These are phyloP conservation scores for Oleoguttula mirabilis DNA, from an alignment of 495 filamentous ascomycete species.

Conservation along the genomic window DNA sequence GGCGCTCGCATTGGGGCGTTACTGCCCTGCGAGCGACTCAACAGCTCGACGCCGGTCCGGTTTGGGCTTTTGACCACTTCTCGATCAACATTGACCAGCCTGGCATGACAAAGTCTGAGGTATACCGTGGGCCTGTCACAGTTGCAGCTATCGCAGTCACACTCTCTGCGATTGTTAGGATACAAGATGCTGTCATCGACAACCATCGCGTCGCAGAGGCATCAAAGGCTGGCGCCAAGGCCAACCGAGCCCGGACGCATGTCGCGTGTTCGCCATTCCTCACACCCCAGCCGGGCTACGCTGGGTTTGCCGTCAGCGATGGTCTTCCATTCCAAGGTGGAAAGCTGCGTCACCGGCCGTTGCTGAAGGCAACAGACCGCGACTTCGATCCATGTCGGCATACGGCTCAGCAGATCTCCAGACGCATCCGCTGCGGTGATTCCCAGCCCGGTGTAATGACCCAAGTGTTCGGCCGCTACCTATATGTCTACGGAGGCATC, in stretches of 20 bases:
- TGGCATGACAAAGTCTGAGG: conserved; percentile 10
- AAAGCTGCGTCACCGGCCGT: conserved; percentile 7
- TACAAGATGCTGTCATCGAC: conserved; percentile 8
- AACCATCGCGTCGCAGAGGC: not conserved
- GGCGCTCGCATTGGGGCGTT: conserved; percentile 8
- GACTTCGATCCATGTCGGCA: conserved; percentile 2
- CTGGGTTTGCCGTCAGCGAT: not conserved
- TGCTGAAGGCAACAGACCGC: conserved; percentile 8
- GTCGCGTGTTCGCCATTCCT: not conserved
- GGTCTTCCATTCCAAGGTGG: conserved; percentile 10
- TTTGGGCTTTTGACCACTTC: conserved; percentile 15
- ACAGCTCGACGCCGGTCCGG: conserved; percentile 11
- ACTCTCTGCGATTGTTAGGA: conserved; percentile 2
- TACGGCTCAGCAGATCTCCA: conserved; percentile 7
- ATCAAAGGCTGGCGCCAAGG: no score
- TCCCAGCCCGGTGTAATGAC: conserved; percentile 12
- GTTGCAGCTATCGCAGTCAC: conserved; percentile 7
- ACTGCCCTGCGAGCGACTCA: conserved; percentile 9
- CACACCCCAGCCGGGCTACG: conserved; percentile 1
- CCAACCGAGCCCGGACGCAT: not conserved
- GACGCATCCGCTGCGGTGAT: conserved; percentile 10
- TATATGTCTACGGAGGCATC: conserved; percentile 13
- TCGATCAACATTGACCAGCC: conserved; percentile 10
- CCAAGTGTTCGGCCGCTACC: not conserved
- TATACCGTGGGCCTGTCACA: conserved; percentile 7